Percentiles rank a stretch among this genome's conserved stretches.
Conservation (phyloP, 345 rosid genomes). For the Pugionium cornutum region DNA sequence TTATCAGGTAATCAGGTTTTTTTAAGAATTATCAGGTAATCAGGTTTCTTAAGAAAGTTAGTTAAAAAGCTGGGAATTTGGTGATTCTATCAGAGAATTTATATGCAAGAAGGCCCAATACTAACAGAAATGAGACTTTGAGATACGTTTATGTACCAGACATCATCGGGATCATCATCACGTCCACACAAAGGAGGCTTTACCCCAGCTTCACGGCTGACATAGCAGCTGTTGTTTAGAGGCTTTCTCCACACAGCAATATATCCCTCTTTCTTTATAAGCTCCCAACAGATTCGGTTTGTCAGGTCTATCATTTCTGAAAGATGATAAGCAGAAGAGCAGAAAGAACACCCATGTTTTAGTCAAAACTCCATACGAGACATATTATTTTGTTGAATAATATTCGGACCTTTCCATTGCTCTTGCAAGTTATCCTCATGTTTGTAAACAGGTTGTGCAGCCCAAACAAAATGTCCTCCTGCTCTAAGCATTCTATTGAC, state of each 20-base stretch:
- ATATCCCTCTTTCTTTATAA: constrained; percentile 58
- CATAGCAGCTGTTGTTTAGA: constrained; percentile 61
- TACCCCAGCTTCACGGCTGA: constrained; percentile 42
- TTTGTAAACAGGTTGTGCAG: constrained; percentile 56
- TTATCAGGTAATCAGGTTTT: neutral
- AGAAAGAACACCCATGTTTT: neutral
- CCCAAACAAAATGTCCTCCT: constrained; percentile 76
- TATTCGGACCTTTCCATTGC: constrained; percentile 56
- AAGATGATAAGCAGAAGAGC: constrained; percentile 18
- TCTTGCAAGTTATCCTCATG: constrained; percentile 51
- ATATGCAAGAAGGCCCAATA: neutral
- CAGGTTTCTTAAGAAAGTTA: neutral
- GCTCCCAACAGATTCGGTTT: constrained; percentile 56
- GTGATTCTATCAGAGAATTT: neutral
- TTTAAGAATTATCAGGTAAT: neutral
- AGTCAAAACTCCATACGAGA: constrained; percentile 13
- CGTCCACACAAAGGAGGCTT: constrained; percentile 56
- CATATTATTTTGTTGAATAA: neutral
- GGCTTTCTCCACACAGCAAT: constrained; percentile 66
- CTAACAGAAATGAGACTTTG: neutral
- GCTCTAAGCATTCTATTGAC: constrained; percentile 65
- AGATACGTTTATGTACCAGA: constrained; percentile 47
- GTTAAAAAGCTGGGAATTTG: constrained; percentile 3
- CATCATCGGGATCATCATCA: constrained; percentile 57
- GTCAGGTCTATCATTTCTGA: constrained; percentile 66